Evolutionary conservation across 1,284 basidiomycete species (phyloP).

Genomic region (Ustilago tritici): DNA sequence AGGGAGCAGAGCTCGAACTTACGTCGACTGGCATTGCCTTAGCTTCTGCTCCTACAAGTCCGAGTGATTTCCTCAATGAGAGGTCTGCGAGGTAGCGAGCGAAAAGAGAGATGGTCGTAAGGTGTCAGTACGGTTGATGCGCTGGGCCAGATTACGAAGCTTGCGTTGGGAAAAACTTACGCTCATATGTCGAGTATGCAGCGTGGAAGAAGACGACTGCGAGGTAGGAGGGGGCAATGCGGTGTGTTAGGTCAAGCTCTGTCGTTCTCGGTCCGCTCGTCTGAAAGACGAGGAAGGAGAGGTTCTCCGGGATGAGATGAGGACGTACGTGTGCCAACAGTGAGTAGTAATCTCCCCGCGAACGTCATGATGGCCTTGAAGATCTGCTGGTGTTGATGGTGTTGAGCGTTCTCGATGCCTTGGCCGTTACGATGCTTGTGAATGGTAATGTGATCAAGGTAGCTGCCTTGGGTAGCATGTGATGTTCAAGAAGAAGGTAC

Average conservation of each 20-base stretch:
- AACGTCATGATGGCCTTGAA: slow-evolving; percentile 20
- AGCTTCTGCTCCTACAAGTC: slow-evolving; percentile 36
- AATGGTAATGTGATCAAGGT: too few relatives aligned
- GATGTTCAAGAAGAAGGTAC: neutral
- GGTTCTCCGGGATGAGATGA: neutral
- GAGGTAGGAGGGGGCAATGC: neutral
- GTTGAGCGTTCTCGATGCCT: neutral
- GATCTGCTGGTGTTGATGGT: neutral
- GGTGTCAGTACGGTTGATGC: neutral
- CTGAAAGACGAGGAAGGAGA: neutral
- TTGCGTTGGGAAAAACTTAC: slow-evolving; percentile 16
- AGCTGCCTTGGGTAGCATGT: neutral
- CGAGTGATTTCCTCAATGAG: slow-evolving; percentile 56
- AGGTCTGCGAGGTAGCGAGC: slow-evolving; percentile 27
- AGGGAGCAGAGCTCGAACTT: slow-evolving; percentile 8
- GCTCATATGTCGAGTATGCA: slow-evolving; percentile 64
- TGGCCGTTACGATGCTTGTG: neutral
- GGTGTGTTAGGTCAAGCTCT: neutral
- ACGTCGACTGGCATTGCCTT: slow-evolving; percentile 55
- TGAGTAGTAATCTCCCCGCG: slow-evolving; percentile 26
- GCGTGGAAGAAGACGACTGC: slow-evolving; percentile 58
- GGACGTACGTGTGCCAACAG: slow-evolving; percentile 37
- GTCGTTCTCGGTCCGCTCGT: neutral
- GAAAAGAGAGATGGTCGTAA: neutral
- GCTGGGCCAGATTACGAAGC: too few relatives aligned